Conservation (phyloP, 805 yeast species). For the Ogataea wickerhamii region DNA sequence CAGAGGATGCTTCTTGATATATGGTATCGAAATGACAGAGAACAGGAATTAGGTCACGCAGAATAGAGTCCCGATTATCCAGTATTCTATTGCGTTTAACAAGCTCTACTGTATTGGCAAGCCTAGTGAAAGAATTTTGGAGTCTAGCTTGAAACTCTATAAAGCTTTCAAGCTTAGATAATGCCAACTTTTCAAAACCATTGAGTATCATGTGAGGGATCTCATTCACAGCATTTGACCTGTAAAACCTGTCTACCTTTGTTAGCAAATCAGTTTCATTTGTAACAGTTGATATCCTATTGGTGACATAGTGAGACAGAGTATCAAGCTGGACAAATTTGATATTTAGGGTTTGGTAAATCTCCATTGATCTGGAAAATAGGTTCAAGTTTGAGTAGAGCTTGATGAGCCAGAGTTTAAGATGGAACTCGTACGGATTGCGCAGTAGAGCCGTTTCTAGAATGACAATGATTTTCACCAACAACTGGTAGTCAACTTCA, state of each 20-base stretch:
- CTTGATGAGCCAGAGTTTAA: constrained; percentile 67
- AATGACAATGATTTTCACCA: constrained; percentile 43
- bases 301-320: constrained; percentile 48
- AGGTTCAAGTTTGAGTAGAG: constrained; percentile 60
- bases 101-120: constrained; percentile 34
- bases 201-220: constrained; percentile 44
- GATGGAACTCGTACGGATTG: constrained; percentile 72
- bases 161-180: constrained; percentile 65
- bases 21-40: constrained; percentile 16
- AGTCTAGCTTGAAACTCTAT: constrained; percentile 55
- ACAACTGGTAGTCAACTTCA: constrained; percentile 21
- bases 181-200: constrained; percentile 58
- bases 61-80: constrained; percentile 18
- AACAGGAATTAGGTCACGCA: constrained; percentile 10
- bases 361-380: constrained; percentile 43
- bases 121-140: constrained; percentile 45
- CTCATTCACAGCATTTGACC: constrained; percentile 47
- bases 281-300: constrained; percentile 44
- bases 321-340: constrained; percentile 78
- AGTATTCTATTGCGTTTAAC: constrained; percentile 34
- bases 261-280: constrained; percentile 33
- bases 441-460: constrained; percentile 52
- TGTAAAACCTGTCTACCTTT: constrained; percentile 46
- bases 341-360: constrained; percentile 55
- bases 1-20: constrained; percentile 16